These are phyloP conservation scores for Ustilago loliicola DNA, from an alignment of 1,284 basidiomycete species.

Conservation along the genomic window DNA sequence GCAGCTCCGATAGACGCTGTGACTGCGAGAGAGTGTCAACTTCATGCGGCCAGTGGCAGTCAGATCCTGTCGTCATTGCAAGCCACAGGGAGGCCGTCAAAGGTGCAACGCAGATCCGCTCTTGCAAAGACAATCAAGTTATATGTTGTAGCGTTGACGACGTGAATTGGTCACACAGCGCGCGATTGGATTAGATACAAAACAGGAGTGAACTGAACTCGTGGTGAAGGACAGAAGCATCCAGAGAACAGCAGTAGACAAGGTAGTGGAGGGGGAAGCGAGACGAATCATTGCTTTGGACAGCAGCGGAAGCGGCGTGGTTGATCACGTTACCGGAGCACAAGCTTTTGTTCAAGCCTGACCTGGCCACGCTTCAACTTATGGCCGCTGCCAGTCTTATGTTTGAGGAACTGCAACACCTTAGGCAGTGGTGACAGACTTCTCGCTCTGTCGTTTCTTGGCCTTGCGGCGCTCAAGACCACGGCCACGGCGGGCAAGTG, in stretches of 20 bases:
- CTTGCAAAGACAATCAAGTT: not conserved
- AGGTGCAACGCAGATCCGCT: not conserved
- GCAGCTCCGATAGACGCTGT: not conserved
- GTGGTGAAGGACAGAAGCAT: too few relatives aligned
- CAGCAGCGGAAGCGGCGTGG: slow-evolving; percentile 10
- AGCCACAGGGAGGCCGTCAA: not conserved
- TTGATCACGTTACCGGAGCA: not conserved
- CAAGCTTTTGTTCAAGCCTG: not conserved
- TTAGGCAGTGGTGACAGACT: slow-evolving; percentile 17
- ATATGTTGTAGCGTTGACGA: not conserved
- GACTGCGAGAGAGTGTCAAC: not conserved
- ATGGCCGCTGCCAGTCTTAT: not conserved
- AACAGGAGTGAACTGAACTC: too few relatives aligned
- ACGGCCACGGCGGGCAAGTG: slow-evolving; percentile 51
- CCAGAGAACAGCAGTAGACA: too few relatives aligned
- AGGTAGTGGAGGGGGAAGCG: not conserved
- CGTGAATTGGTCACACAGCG: slow-evolving; percentile 1
- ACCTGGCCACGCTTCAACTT: not conserved
- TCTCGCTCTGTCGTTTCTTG: slow-evolving; percentile 25
- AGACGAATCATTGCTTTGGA: not conserved
- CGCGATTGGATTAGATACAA: not conserved
- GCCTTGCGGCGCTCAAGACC: slow-evolving; percentile 46
- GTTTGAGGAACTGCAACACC: not conserved
- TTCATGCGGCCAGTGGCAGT: not conserved
- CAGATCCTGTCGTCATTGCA: not conserved